phyloP scores from a whole-genome alignment of 345 rosid genomes.

The Citrus maxima region DNA sequence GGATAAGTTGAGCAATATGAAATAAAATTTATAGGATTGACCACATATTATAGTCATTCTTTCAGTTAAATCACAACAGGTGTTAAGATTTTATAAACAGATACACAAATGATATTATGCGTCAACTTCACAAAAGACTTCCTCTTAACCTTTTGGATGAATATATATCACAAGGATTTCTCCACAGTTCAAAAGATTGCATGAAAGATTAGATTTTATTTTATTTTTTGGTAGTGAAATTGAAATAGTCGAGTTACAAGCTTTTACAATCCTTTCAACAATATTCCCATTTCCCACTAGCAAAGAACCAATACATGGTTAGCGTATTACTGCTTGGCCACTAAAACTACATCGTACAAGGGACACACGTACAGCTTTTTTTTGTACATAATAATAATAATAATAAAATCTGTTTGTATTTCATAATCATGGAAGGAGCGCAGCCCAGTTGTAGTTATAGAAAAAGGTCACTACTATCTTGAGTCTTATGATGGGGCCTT shows the following conservation, averaged over 20 bases:
- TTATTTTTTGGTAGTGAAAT: too few relatives aligned
- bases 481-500: background rate
- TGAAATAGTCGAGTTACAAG: too few relatives aligned
- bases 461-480: background rate
- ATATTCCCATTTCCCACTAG: background rate
- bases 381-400: constrained; percentile 1
- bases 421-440: background rate
- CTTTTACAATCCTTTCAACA: background rate
- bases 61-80: too few relatives aligned
- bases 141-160: background rate
- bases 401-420: background rate
- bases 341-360: background rate
- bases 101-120: background rate
- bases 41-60: too few relatives aligned
- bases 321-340: too few relatives aligned
- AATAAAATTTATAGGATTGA: too few relatives aligned
- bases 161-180: background rate
- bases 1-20: too few relatives aligned
- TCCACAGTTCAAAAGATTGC: constrained; percentile 11
- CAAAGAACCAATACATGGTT: too few relatives aligned
- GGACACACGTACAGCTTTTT: background rate
- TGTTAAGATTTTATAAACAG: too few relatives aligned
- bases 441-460: background rate
- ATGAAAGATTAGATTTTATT: constrained; percentile 1
- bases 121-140: background rate